Base-by-base conservation (phyloP, 768 basidiomycete genomes). In the Hypholoma fasciculare region DNA sequence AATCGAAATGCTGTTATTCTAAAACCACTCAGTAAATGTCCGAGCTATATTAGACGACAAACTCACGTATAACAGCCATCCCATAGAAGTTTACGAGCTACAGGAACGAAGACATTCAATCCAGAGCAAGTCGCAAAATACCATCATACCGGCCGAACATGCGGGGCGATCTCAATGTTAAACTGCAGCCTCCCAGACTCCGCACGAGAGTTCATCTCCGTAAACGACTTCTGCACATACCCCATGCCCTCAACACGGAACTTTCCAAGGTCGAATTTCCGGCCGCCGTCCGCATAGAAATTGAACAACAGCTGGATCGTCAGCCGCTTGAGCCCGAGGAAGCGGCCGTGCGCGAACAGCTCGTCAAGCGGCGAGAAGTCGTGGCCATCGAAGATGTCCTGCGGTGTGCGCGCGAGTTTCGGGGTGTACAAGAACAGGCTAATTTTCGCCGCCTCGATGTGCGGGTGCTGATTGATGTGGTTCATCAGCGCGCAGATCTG, bases 321-420 rank as follows among this genome's bases (percentile, higher is more conserved):
- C 36, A 61, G 30, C 34, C 49, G 37, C 20, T 42, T 53, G 52
- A 61, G 60, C 19, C 26, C 49, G 8, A 50, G 49, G 46, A 57
- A 61, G 8, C 49, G 47, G n/a, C 38, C 39, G 19, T 57, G 55
- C 11, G 55, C 52, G 60, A 61, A 61, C 23, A 61, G 46, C 13
- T 57, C 52, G 19, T 61, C 60, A 0, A 61, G 46, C 43, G 56
- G 23, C 16, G 43, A 39, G 9, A 53, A 61, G 13, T 56, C 51
- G 27, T 61, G 42, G 23, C 55, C 56, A 6, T 54, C 46, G 34
- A 61, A 57, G 12, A 61, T 57, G n/a, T 61, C 56, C 12, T 14
- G 7, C 20, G 52, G 47, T 16, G 20, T 50, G 14, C 36, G 19
- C 23, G 43, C 56, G 7, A 39, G 23, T 9, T 14, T 26, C 16